These are phyloP conservation scores for Phaeoacremonium minimum DNA, from an alignment of 2,329 filamentous ascomycete genomes.

Conservation along the genomic window DNA sequence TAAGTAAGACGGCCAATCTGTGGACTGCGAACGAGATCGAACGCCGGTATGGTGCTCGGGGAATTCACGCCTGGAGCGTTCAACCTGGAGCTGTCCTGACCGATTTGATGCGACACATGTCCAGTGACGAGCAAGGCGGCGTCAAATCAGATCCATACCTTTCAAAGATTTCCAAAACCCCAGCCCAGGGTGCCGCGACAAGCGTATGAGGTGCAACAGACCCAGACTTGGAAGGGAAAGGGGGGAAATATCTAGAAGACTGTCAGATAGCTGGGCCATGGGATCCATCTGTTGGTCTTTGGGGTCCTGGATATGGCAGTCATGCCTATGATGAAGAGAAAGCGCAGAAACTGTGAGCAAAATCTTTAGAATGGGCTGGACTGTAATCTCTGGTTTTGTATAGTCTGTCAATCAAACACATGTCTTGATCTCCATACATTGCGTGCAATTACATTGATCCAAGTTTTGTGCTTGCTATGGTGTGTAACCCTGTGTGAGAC, in stretches of 20 bases:
- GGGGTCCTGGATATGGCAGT: neutral
- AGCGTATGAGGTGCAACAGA: constrained; percentile 31
- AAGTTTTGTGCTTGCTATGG: too few relatives aligned
- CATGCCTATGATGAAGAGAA: neutral
- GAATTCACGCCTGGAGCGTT: constrained; percentile 35
- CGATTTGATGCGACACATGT: constrained; percentile 19
- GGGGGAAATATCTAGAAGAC: constrained; percentile 34
- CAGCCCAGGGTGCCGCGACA: constrained; percentile 39
- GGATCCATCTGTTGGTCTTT: neutral
- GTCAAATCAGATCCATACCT: constrained; percentile 9
- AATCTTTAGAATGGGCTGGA: neutral
- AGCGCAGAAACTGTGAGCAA: neutral
- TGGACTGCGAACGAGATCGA: constrained; percentile 42
- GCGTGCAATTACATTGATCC: too few relatives aligned
- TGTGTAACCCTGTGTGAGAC: too few relatives aligned
- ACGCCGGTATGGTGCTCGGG: constrained; percentile 30
- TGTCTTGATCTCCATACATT: too few relatives aligned
- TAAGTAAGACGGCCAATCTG: constrained; percentile 40
- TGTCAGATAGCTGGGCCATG: constrained; percentile 23
- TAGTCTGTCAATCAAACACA: too few relatives aligned
- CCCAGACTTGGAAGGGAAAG: constrained; percentile 31
- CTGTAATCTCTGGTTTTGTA: too few relatives aligned
- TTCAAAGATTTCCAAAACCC: constrained; percentile 19
- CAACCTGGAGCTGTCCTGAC: constrained; percentile 37
- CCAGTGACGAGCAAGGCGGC: constrained; percentile 8